phyloP scores from a whole-genome alignment of 2,329 filamentous ascomycete genomes.

The Aspergillaceae sp. region DNA sequence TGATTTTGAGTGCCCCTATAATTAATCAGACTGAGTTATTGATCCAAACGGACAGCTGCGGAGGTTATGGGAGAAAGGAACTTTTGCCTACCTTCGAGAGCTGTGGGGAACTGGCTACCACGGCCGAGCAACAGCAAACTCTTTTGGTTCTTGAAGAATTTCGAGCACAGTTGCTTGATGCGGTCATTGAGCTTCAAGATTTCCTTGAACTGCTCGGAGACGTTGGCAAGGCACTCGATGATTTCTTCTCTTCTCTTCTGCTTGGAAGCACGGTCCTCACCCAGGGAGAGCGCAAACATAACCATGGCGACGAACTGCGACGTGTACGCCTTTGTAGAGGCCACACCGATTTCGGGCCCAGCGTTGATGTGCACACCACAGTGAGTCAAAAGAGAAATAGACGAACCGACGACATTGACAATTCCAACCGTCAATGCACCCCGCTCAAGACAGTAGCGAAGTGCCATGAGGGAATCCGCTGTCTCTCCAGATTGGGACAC shows the following conservation, averaged over 20 bases:
- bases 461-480: constrained; percentile 91
- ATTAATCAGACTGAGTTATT: background rate
- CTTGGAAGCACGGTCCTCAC: constrained; percentile 95
- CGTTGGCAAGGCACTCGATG: constrained; percentile 79
- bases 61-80: background rate
- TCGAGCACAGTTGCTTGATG: constrained; percentile 89
- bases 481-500: constrained; percentile 99
- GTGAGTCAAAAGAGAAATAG: constrained; percentile 96
- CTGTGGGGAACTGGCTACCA: constrained; percentile 90
- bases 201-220: constrained; percentile 85
- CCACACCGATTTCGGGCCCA: constrained; percentile 96
- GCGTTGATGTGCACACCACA: constrained; percentile 99
- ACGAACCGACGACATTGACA: constrained; percentile 96
- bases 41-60: background rate
- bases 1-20: constrained; percentile 85
- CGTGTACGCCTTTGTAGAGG: constrained; percentile 98
- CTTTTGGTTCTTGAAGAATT: constrained; percentile 96
- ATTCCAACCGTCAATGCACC: constrained; percentile 95
- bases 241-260: constrained; percentile 85
- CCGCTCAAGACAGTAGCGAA: constrained; percentile 95
- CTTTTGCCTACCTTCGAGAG: constrained; percentile 63
- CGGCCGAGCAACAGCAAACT: constrained; percentile 85
- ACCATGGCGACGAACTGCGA: constrained; percentile 99
- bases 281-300: constrained; percentile 96
- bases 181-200: constrained; percentile 84